Evolutionary conservation across 2,329 filamentous ascomycete genomes (phyloP).

Genomic region (Ophiostoma sp.): DNA sequence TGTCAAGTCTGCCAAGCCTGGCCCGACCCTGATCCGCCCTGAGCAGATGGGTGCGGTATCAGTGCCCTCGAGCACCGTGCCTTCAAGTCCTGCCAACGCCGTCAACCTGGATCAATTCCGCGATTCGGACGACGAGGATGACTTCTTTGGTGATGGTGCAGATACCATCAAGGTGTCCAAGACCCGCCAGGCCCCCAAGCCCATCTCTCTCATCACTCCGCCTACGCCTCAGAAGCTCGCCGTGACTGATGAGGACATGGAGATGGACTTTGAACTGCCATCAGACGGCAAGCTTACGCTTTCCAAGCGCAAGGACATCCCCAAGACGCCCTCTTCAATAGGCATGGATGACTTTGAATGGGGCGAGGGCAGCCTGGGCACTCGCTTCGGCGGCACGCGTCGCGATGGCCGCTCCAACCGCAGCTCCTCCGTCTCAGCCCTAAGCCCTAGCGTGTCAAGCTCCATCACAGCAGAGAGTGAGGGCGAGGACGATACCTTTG

Average conservation of each 20-base stretch:
- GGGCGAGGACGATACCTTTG: constrained; percentile 86
- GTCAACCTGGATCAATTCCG: constrained; percentile 60
- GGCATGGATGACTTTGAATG: constrained; percentile 77
- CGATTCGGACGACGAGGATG: constrained; percentile 55
- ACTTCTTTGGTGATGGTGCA: constrained; percentile 57
- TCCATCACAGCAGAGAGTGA: constrained; percentile 89
- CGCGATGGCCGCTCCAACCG: constrained; percentile 68
- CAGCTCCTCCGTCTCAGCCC: constrained; percentile 79
- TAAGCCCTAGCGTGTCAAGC: constrained; percentile 90
- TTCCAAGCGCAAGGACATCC: constrained; percentile 55
- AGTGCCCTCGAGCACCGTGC: constrained; percentile 36
- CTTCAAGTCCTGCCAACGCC: neutral
- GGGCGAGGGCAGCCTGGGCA: constrained; percentile 88
- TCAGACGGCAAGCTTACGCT: constrained; percentile 60
- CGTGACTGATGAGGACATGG: constrained; percentile 58
- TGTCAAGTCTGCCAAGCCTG: constrained; percentile 27
- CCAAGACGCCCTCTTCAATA: constrained; percentile 55
- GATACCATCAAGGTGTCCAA: constrained; percentile 66
- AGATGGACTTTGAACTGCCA: constrained; percentile 67
- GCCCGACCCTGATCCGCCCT: constrained; percentile 31
- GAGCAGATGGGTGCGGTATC: constrained; percentile 35
- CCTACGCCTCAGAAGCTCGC: constrained; percentile 49
- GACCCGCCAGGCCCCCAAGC: constrained; percentile 46
- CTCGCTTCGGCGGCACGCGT: constrained; percentile 79
- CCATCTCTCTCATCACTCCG: constrained; percentile 50